These are phyloP conservation scores for Barbatosphaeria neglecta DNA, from an alignment of 495 filamentous ascomycete genomes.

Conservation along the genomic window DNA sequence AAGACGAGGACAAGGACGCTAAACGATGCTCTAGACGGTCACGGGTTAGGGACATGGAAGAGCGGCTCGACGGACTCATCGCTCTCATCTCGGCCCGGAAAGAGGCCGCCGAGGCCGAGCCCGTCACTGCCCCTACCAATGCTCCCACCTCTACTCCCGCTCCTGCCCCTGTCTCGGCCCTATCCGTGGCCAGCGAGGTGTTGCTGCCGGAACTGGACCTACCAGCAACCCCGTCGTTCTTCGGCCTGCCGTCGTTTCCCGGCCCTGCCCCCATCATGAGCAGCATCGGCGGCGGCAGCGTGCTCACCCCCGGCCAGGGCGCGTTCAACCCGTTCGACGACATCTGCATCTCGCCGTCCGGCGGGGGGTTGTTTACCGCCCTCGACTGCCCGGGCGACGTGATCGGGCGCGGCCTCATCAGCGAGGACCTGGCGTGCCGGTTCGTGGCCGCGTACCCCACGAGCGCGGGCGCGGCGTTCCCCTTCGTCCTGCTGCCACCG, in stretches of 20 bases:
- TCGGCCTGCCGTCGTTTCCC: background rate
- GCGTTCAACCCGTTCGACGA: background rate
- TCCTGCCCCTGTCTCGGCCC: background rate
- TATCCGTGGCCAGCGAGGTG: background rate
- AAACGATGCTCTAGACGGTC: background rate
- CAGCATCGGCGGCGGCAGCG: background rate
- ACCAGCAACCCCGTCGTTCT: background rate
- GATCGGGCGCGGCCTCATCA: conserved; percentile 10
- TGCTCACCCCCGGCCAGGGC: background rate
- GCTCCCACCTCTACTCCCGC: background rate
- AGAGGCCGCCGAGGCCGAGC: background rate
- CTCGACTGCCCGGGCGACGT: conserved; percentile 8
- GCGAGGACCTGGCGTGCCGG: conserved; percentile 3
- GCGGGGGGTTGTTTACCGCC: background rate
- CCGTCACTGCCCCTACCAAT: no score
- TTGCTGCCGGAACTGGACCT: background rate
- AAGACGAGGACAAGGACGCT: no score
- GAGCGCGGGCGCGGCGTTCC: conserved; percentile 2
- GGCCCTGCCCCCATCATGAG: background rate
- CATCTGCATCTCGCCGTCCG: background rate
- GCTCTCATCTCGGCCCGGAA: conserved; percentile 5
- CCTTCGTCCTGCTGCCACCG: conserved; percentile 9
- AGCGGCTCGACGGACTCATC: conserved; percentile 10
- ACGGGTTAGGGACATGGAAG: conserved; percentile 15
- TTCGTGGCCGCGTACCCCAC: conserved; percentile 1